A percentile compares a stretch with the other conserved stretches of the same genome.
These are phyloP conservation scores for Agroathelia rolfsii DNA, from an alignment of 1,284 basidiomycete species.

Conservation along the genomic window DNA sequence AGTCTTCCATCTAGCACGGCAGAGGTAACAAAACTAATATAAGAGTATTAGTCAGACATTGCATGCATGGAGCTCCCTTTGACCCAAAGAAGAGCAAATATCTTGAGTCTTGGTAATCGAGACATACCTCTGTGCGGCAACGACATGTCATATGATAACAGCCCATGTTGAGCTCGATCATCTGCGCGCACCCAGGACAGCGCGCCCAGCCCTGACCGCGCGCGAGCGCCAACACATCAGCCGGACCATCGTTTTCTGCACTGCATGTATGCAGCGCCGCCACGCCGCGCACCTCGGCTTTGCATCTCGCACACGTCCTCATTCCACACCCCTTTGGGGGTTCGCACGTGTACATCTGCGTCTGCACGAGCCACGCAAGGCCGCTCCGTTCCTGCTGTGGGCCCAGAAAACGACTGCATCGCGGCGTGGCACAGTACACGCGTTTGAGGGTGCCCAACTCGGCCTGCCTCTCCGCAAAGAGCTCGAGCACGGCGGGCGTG, in stretches of 20 bases:
- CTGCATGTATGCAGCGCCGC: slow-evolving; percentile 17
- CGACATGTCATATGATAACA: slow-evolving; percentile 39
- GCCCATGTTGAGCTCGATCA: slow-evolving; percentile 32
- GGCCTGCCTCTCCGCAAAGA: slow-evolving; percentile 20
- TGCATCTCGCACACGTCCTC: slow-evolving; percentile 26
- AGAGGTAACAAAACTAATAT: slow-evolving; percentile 38
- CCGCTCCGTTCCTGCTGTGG: slow-evolving; percentile 16
- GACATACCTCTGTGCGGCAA: slow-evolving; percentile 32
- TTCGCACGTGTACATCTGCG: slow-evolving; percentile 15
- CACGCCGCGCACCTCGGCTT: slow-evolving; percentile 14
- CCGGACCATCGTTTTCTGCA: slow-evolving; percentile 17
- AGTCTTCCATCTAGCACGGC: slow-evolving; percentile 29
- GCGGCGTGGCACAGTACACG: slow-evolving; percentile 31
- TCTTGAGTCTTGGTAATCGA: too few relatives aligned
- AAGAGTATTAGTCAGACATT: too few relatives aligned
- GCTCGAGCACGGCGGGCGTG: slow-evolving; percentile 13
- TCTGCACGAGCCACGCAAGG: too few relatives aligned
- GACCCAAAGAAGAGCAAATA: too few relatives aligned
- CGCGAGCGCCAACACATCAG: slow-evolving; percentile 24
- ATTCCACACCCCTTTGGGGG: slow-evolving; percentile 18
- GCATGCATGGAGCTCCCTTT: too few relatives aligned
- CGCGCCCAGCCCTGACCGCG: slow-evolving; percentile 29
- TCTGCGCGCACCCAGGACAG: slow-evolving; percentile 30
- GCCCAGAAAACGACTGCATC: slow-evolving; percentile 33
- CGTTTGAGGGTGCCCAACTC: slow-evolving; percentile 29